These are phyloP conservation scores for Erodium maritimum DNA, from an alignment of 345 rosid genomes.

Conservation along the genomic window DNA sequence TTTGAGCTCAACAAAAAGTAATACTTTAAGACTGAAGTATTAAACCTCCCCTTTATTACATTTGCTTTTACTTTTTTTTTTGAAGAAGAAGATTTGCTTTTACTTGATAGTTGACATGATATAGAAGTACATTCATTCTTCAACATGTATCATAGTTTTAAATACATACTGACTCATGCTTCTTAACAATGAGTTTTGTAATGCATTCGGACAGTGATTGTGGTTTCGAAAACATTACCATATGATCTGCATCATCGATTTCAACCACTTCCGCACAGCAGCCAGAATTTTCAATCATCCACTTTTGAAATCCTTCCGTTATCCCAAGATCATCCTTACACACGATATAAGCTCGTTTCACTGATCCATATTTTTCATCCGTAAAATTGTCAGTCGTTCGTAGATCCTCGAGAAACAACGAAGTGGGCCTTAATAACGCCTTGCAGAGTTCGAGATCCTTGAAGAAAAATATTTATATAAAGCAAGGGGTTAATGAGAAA, in stretches of 20 bases:
- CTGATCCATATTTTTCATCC: conserved; percentile 10
- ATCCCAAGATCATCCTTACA: conserved; percentile 14
- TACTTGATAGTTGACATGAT: too few relatives aligned
- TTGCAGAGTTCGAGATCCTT: conserved; percentile 31
- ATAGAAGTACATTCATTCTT: too few relatives aligned
- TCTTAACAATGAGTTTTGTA: neutral
- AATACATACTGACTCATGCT: too few relatives aligned
- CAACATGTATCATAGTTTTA: too few relatives aligned
- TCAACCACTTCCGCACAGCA: conserved; percentile 10
- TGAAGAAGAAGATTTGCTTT: too few relatives aligned
- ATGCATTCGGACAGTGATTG: conserved; percentile 14
- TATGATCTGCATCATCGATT: conserved; percentile 22
- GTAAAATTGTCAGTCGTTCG: conserved; percentile 10
- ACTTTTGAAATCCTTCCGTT: conserved; percentile 12
- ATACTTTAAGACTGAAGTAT: too few relatives aligned
- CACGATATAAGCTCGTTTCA: conserved; percentile 9
- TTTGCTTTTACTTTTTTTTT: too few relatives aligned
- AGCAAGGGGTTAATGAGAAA: too few relatives aligned
- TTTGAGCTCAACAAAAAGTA: too few relatives aligned
- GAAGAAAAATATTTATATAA: too few relatives aligned
- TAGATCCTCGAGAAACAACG: conserved; percentile 13
- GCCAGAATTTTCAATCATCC: conserved; percentile 11
- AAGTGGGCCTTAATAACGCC: conserved; percentile 17
- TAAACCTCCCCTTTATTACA: too few relatives aligned
- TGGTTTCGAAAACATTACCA: conserved; percentile 32